These are phyloP conservation scores for Tetrapisispora namnaoensis DNA, from an alignment of 805 yeast genomes.

Conservation along the genomic window DNA sequence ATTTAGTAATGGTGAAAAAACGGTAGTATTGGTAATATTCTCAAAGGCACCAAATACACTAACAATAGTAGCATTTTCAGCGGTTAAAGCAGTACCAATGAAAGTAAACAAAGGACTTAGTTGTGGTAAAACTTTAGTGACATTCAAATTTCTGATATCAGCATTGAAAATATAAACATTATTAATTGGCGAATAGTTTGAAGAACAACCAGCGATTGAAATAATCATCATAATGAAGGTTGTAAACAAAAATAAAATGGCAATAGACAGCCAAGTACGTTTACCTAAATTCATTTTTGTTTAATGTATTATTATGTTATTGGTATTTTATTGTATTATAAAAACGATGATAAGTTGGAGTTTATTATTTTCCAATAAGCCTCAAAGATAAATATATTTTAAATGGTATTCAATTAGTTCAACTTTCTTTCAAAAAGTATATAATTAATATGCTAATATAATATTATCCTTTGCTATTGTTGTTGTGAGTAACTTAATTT, in stretches of 20 bases:
- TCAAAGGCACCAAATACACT: conserved; percentile 18
- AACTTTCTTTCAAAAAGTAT: too few species aligned
- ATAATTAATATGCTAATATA: too few species aligned
- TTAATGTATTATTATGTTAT: neutral
- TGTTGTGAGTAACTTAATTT: too few species aligned
- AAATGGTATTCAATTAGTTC: too few species aligned
- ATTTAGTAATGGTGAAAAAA: conserved; percentile 22
- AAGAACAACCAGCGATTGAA: conserved; percentile 26
- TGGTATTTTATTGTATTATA: neutral
- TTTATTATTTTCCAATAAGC: too few species aligned
- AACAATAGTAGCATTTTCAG: conserved; percentile 15
- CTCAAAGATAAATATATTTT: too few species aligned
- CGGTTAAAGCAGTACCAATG: conserved; percentile 20
- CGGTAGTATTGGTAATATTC: conserved; percentile 19
- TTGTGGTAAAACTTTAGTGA: conserved; percentile 27
- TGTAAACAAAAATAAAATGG: conserved; percentile 18
- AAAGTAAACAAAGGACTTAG: conserved; percentile 21
- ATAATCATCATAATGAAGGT: conserved; percentile 23
- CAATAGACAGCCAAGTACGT: conserved; percentile 1
- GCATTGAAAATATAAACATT: conserved; percentile 28
- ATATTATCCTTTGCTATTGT: too few species aligned
- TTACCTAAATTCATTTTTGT: neutral
- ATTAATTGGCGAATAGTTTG: conserved; percentile 24
- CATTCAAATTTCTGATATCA: conserved; percentile 25
- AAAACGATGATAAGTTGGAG: too few species aligned